A percentile compares a stretch with the other conserved stretches of the same genome.
These are phyloP conservation scores for Isabelozyma heimii DNA, from an alignment of 805 yeast genomes.

Conservation along the genomic window DNA sequence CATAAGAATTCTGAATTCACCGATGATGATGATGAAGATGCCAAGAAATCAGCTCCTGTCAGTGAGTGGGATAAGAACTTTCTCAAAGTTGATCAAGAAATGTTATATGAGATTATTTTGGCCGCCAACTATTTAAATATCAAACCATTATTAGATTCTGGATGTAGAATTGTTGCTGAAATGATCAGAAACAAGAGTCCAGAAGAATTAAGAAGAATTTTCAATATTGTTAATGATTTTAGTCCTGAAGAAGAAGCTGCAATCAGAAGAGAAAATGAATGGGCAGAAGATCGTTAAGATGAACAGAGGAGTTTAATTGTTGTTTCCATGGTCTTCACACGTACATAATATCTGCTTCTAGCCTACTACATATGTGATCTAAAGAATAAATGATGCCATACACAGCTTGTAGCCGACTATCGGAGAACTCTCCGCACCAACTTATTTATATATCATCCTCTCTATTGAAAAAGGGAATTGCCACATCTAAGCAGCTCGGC, in stretches of 20 bases:
- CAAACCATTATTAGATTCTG: constrained; percentile 71
- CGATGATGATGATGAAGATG: constrained; percentile 78
- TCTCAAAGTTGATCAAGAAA: constrained; percentile 88
- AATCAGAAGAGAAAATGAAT: constrained; percentile 81
- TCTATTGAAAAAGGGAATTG: too few species aligned
- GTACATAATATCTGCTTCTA: too few species aligned
- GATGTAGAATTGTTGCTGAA: constrained; percentile 79
- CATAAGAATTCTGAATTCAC: constrained; percentile 79
- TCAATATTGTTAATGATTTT: constrained; percentile 78
- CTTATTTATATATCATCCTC: too few species aligned
- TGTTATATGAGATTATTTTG: constrained; percentile 75
- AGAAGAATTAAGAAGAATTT: constrained; percentile 75
- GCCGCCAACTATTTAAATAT: constrained; percentile 82
- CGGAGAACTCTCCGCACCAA: too few species aligned
- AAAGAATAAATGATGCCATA: too few species aligned
- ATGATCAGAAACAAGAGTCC: constrained; percentile 81
- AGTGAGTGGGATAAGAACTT: constrained; percentile 96
- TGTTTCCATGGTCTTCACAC: too few species aligned
- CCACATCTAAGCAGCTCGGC: too few species aligned
- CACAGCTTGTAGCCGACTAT: too few species aligned
- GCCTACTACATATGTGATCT: too few species aligned
- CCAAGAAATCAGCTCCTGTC: constrained; percentile 85
- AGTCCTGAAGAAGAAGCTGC: constrained; percentile 88
- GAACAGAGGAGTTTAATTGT: neutral
- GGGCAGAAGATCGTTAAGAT: constrained; percentile 79